A percentile compares a stretch with the other conserved stretches of the same genome.
phyloP scores from a whole-genome alignment of 2,329 filamentous ascomycete genomes.

The Cladorrhinum sp. region DNA sequence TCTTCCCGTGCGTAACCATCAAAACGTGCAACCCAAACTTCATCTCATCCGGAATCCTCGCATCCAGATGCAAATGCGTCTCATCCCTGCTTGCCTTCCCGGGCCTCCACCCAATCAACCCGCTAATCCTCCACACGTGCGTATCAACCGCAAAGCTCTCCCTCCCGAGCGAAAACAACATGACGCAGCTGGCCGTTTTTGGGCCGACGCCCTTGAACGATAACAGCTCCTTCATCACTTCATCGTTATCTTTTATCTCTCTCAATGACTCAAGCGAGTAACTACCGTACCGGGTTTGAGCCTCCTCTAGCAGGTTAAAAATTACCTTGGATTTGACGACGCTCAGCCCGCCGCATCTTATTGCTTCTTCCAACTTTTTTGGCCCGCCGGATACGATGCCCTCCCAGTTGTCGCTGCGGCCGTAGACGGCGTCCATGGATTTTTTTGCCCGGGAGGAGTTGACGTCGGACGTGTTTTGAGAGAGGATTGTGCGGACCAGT shows the following conservation, averaged over 20 bases:
- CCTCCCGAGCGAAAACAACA: constrained; percentile 48
- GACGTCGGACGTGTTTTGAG: constrained; percentile 49
- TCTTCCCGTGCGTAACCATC: constrained; percentile 46
- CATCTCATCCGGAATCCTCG: constrained; percentile 43
- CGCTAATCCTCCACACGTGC: constrained; percentile 49
- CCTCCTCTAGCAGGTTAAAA: constrained; percentile 64
- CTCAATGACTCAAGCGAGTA: constrained; percentile 50
- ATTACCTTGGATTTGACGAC: constrained; percentile 72
- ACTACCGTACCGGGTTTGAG: constrained; percentile 42
- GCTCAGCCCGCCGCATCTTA: constrained; percentile 68
- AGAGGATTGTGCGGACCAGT: constrained; percentile 50
- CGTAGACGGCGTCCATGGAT: constrained; percentile 45
- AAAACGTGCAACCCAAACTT: constrained; percentile 52
- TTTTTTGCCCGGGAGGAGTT: constrained; percentile 60
- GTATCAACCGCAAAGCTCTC: constrained; percentile 53
- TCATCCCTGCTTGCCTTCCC: constrained; percentile 40
- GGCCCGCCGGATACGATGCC: constrained; percentile 40
- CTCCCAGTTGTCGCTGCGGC: constrained; percentile 42
- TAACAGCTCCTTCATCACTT: constrained; percentile 49
- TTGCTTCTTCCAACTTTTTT: constrained; percentile 52
- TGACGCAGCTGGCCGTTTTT: constrained; percentile 53
- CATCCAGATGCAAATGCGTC: constrained; percentile 50
- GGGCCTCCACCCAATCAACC: constrained; percentile 49
- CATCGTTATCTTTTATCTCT: constrained; percentile 40
- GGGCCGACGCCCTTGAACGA: constrained; percentile 50